phyloP scores from a whole-genome alignment of 306 rosid genomes.

The Acacia acuminata region DNA sequence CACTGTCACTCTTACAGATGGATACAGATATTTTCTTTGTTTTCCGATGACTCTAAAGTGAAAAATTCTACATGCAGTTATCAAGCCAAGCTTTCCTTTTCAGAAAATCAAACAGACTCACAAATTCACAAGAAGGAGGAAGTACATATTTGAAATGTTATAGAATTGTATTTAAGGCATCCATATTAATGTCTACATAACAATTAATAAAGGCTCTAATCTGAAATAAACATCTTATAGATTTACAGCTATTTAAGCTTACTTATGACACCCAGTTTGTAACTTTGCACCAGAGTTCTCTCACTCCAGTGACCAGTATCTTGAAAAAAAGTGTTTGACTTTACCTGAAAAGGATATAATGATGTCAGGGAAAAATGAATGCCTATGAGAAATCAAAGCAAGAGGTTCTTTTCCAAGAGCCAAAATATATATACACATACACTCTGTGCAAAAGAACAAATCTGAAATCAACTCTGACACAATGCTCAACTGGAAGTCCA shows the following conservation, averaged over 20 bases:
- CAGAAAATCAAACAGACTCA: not conserved
- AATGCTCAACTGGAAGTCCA: not conserved
- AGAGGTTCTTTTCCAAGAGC: not conserved
- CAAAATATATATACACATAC: not conserved
- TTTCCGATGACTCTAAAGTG: no score
- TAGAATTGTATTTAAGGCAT: not conserved
- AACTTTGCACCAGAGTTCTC: not conserved
- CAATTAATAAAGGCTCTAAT: not conserved
- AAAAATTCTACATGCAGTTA: no score
- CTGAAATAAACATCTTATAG: not conserved
- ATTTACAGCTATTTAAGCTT: conserved; percentile 9
- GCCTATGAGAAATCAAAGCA: not conserved
- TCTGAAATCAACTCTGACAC: not conserved
- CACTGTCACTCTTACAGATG: not conserved
- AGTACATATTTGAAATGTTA: not conserved
- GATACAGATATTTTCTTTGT: no score
- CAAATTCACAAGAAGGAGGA: not conserved
- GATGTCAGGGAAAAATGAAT: not conserved
- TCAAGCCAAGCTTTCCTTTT: not conserved
- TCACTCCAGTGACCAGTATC: not conserved
- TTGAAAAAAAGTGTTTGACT: not conserved
- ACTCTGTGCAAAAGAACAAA: not conserved
- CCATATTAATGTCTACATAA: not conserved
- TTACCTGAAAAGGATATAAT: not conserved
- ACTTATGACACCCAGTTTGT: not conserved